Evolutionary conservation across 768 basidiomycete genomes (phyloP).

Genomic region (Suillus weaverae): DNA sequence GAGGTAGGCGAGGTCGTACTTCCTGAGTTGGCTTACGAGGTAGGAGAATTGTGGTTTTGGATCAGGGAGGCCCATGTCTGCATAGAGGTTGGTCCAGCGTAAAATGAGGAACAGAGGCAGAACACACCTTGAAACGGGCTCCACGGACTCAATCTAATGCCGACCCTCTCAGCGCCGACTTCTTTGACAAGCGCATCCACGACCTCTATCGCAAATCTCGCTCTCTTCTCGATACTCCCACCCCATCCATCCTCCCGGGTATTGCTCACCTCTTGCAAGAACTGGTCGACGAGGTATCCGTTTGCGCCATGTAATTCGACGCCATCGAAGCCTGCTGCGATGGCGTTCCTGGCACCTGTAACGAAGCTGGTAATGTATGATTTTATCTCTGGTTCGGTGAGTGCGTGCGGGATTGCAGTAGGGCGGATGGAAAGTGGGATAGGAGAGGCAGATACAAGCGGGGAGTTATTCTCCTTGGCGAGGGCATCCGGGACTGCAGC

Average conservation of each 20-base stretch:
- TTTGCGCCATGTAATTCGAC: slow-evolving; percentile 40
- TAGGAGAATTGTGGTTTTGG: slow-evolving; percentile 38
- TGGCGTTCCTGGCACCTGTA: slow-evolving; percentile 51
- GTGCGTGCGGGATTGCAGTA: slow-evolving; percentile 33
- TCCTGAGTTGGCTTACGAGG: slow-evolving; percentile 28
- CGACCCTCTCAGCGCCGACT: slow-evolving; percentile 45
- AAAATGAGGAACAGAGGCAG: slow-evolving; percentile 4
- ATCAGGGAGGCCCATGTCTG: slow-evolving; percentile 38
- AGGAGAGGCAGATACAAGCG: slow-evolving; percentile 26
- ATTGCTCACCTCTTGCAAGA: slow-evolving; percentile 41
- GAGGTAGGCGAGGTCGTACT: slow-evolving; percentile 40
- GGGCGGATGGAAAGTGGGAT: slow-evolving; percentile 14
- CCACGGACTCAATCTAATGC: slow-evolving; percentile 47
- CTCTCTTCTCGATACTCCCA: slow-evolving; percentile 48
- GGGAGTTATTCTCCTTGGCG: slow-evolving; percentile 17
- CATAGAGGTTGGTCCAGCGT: background rate
- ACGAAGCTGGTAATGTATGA: slow-evolving; percentile 46
- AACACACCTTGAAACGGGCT: slow-evolving; percentile 31
- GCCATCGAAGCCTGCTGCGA: slow-evolving; percentile 64
- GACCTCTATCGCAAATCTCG: slow-evolving; percentile 47
- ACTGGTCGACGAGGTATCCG: slow-evolving; percentile 41
- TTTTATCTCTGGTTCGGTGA: slow-evolving; percentile 44
- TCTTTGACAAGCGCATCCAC: slow-evolving; percentile 41
- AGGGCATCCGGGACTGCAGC: slow-evolving; percentile 23
- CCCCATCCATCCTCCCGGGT: slow-evolving; percentile 51